phyloP scores from a whole-genome alignment of 2,329 filamentous ascomycete genomes.

The Claviceps sorghi region DNA sequence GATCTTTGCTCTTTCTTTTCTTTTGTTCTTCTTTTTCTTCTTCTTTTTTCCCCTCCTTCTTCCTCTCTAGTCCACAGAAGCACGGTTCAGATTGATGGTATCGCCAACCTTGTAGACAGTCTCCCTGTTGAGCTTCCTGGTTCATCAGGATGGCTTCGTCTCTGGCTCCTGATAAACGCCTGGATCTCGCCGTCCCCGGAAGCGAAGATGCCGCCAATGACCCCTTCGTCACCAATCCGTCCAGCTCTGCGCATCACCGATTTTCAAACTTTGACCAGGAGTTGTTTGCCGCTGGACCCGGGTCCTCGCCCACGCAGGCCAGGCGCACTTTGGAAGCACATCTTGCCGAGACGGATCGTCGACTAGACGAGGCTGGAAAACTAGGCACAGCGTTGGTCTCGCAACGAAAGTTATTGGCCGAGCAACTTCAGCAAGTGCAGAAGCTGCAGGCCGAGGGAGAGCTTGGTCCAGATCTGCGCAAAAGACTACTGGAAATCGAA shows the following conservation, averaged over 20 bases:
- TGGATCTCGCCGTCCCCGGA: conserved; percentile 24
- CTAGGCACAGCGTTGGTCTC: conserved; percentile 76
- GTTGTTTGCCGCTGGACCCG: conserved; percentile 62
- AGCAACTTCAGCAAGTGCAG: conserved; percentile 74
- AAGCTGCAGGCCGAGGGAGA: conserved; percentile 61
- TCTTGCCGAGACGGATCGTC: conserved; percentile 78
- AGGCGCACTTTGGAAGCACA: conserved; percentile 84
- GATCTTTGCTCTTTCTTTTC: background rate
- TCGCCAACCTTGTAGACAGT: conserved; percentile 10
- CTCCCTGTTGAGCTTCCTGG: conserved; percentile 10
- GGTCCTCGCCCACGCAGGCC: conserved; percentile 67
- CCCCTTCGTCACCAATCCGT: conserved; percentile 39
- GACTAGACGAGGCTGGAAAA: conserved; percentile 81
- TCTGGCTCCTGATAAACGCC: conserved; percentile 25
- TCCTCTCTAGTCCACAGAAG: background rate
- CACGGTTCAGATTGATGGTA: conserved; percentile 2
- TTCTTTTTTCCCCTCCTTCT: background rate
- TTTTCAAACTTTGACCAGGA: conserved; percentile 75
- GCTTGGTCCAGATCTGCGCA: conserved; percentile 66
- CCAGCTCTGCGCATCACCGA: conserved; percentile 42
- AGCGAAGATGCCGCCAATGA: conserved; percentile 29
- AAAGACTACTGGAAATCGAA: conserved; percentile 75
- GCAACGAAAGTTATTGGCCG: conserved; percentile 70
- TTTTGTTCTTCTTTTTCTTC: too few species aligned
- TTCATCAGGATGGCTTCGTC: conserved; percentile 27